Evolutionary conservation across 164 flowering plant species (phyloP), one percentile per base, ranked within the genome.

Genomic region (Houttuynia cordata): DNA sequence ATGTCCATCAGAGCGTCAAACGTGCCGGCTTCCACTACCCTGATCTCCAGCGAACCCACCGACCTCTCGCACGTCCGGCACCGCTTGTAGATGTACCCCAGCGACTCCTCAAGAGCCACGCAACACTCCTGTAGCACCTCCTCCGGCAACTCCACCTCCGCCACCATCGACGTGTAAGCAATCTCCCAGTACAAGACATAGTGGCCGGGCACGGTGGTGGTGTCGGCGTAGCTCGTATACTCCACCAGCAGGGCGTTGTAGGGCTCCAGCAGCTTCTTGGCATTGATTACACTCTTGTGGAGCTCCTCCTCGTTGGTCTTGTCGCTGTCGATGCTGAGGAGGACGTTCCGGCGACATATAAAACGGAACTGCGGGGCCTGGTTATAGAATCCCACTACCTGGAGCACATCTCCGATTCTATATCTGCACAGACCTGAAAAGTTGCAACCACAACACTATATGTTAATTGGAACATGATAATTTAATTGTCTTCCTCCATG

Each of bases 281-380:
- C 93, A 0, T 10, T 59, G 1, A 77, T 72, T 24, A 91, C 74
- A 65, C 87, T 79, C 65, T 73, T 81, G 79, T 84, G 95, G 17
- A 91, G 84, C 62, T 87, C 95, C 57, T 80, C 86, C 57, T 91
- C 97, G 58, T 74, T 84, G n/a, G 95, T 91, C 66, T 87, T 87
- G 76, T 87, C 97, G 7, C 22, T 77, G 78, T 90, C 97, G 20
- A 90, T 75, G 74, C 97, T 90, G 24, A 87, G 73, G 1, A 84
- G 75, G 5, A 87, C 91, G 51, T 85, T 86, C 39, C 86, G 79
- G 41, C 95, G 68, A 69, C 91, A 79, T 25, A 90, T 79, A 81
- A 91, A 91, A 18, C 80, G 78, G 73, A 87, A 86, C 19, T 91
- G 91, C 6, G 95, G 97, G 0, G 97, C 85, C 53, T 50, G 40